Base-by-base conservation (phyloP, 2,329 filamentous ascomycete genomes). In the Nemania sp. region DNA sequence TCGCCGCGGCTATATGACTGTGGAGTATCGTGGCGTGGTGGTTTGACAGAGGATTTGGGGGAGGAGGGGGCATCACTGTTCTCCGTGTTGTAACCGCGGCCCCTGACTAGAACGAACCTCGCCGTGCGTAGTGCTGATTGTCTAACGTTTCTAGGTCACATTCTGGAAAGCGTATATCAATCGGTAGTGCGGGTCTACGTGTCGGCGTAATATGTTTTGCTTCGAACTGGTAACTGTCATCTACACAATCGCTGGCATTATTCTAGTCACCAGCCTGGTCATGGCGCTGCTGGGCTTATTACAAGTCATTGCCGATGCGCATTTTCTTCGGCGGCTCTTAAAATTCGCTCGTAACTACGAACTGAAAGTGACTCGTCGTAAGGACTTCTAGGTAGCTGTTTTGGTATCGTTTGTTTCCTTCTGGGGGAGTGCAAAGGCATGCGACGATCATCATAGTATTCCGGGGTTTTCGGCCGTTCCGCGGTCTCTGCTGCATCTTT, bases 401-500 rank as follows among this genome's bases (percentile, higher is more conserved):
- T 57, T 26, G 47, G n/a, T 5, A 15, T 8, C 18, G 26, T 43
- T 35, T 5, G 38, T 57, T n/a, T 57, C 54, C 22, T 43, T 43
- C 35, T 57, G 35, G 15, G 43, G 45, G 29, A 57, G 54, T 11
- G 54, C 35, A n/a, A 20, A 57, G 54, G 26, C 54, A 57, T 5
- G 54, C 35, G 22, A 20, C 35, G 38, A 43, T 45, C 35, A 43
- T 4, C 22, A 57, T 35, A 10, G 72, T 70, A 47, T 75, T 76
- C 11, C 72, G 67, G 20, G 74, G 74, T 53, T 75, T 72, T 1
- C 74, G 66, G 8, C 73, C 73, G 35, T 76, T 75, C 72, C 72
- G 75, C 20, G 53, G 58, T 53, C 13, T 68, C 61, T 43, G 45
- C 41, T 62, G 62, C 10, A 20, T 53, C 65, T 24, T 66, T 58